A percentile compares a stretch with the other conserved stretches of the same genome.
Evolutionary conservation across 2,329 filamentous ascomycete genomes (phyloP).

Genomic region (Exophiala sp.): DNA sequence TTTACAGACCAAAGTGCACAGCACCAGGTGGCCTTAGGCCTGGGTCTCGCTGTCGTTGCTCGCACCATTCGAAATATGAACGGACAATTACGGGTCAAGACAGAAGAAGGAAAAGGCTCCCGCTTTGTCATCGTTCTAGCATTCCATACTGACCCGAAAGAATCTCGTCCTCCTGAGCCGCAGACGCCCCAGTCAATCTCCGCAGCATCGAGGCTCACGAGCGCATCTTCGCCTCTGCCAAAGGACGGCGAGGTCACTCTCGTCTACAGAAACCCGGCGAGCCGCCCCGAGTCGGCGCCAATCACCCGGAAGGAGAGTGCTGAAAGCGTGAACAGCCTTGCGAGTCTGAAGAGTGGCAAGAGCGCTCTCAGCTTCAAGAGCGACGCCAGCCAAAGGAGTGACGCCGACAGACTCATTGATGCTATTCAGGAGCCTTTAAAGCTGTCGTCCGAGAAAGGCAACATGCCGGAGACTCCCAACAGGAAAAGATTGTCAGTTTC

Average conservation of each 20-base stretch:
- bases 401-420: slow-evolving; percentile 40
- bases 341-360: slow-evolving; percentile 30
- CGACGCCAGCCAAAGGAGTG: slow-evolving; percentile 31
- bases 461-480: background rate
- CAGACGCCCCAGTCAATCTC: background rate
- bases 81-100: slow-evolving; percentile 76
- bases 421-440: slow-evolving; percentile 38
- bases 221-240: slow-evolving; percentile 24
- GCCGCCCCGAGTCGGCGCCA: slow-evolving; percentile 18
- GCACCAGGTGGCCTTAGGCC: slow-evolving; percentile 53
- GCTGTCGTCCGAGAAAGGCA: slow-evolving; percentile 6
- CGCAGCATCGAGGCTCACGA: slow-evolving; percentile 1
- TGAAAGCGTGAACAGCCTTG: slow-evolving; percentile 33
- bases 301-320: slow-evolving; percentile 31
- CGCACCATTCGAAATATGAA: slow-evolving; percentile 85
- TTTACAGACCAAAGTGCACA: slow-evolving; percentile 33
- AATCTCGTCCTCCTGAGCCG: slow-evolving; percentile 12
- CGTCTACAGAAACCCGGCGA: slow-evolving; percentile 29
- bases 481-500: background rate
- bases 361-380: slow-evolving; percentile 15
- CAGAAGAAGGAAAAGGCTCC: slow-evolving; percentile 74
- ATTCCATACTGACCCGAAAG: slow-evolving; percentile 56
- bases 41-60: slow-evolving; percentile 83
- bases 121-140: slow-evolving; percentile 74
- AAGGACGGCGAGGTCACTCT: slow-evolving; percentile 38